Conservation (phyloP, 768 basidiomycete genomes). For the Coprinellus micaceus region DNA sequence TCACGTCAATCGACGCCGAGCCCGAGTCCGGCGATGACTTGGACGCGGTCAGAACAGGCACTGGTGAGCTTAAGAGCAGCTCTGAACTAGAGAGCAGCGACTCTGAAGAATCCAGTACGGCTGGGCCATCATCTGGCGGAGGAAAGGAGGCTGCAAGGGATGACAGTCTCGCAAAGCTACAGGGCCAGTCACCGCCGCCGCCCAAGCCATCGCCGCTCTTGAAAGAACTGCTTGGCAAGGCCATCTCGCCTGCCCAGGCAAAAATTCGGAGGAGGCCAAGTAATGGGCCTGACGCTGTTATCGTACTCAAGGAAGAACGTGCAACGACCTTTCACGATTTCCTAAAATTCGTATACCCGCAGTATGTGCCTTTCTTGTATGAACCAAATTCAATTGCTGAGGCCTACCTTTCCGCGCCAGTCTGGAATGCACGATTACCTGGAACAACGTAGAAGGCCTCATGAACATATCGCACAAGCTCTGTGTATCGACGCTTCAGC, state of each 20-base stretch:
- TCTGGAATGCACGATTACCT: conserved; percentile 88
- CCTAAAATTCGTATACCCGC: conserved; percentile 89
- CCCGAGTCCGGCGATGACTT: conserved; percentile 45
- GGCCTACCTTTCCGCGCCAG: conserved; percentile 32
- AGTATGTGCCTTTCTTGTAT: conserved; percentile 46
- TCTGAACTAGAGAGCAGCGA: conserved; percentile 41
- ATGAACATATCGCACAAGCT: conserved; percentile 91
- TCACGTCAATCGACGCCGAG: conserved; percentile 56
- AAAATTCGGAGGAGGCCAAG: conserved; percentile 37
- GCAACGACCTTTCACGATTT: conserved; percentile 90
- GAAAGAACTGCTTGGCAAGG: conserved; percentile 15
- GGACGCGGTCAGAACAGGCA: conserved; percentile 36
- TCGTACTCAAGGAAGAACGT: conserved; percentile 87
- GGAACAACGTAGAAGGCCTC: conserved; percentile 90
- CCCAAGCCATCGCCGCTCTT: background rate
- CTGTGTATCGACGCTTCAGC: conserved; percentile 76
- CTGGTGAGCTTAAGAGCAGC: conserved; percentile 29
- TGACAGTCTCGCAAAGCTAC: conserved; percentile 59
- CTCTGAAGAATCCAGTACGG: conserved; percentile 13
- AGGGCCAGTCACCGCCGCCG: conserved; percentile 28
- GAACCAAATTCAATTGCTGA: background rate
- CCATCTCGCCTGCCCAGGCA: conserved; percentile 31
- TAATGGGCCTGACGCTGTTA: conserved; percentile 72
- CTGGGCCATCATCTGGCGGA: background rate
- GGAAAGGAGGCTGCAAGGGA: conserved; percentile 37